phyloP scores from a whole-genome alignment of 176 grass and related monocot genomes.

The Lolium multiflorum region DNA sequence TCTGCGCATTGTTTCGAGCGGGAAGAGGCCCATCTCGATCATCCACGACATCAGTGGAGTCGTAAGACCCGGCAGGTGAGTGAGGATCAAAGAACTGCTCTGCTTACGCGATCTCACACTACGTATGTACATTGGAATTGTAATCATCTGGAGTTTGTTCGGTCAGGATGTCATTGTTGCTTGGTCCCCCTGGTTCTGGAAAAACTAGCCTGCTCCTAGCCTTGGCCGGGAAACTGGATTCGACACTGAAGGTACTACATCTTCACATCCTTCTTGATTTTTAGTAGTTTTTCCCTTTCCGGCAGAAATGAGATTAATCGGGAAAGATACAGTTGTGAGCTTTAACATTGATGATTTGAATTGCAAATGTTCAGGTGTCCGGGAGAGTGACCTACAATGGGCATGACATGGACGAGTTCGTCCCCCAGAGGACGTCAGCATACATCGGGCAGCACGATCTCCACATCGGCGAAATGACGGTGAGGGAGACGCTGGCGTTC shows the following conservation, averaged over 20 bases:
- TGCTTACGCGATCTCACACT: background rate
- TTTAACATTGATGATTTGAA: constrained; percentile 22
- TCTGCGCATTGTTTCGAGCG: constrained; percentile 64
- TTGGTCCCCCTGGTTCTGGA: constrained; percentile 88
- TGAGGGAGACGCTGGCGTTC: constrained; percentile 80
- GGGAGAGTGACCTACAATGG: constrained; percentile 88
- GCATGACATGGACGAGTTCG: constrained; percentile 93
- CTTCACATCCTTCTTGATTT: background rate
- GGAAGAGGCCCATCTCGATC: constrained; percentile 76
- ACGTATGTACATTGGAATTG: too few species aligned
- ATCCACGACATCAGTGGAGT: constrained; percentile 86
- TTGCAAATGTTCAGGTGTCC: constrained; percentile 58
- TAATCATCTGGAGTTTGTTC: background rate
- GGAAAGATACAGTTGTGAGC: background rate
- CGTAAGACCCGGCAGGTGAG: constrained; percentile 82
- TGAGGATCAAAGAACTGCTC: constrained; percentile 24
- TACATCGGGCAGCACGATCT: constrained; percentile 89
- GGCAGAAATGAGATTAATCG: background rate
- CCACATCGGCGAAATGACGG: constrained; percentile 91
- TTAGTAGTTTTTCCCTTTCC: background rate
- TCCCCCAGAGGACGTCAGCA: constrained; percentile 82
- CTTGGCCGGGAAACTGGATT: constrained; percentile 86
- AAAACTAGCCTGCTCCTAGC: constrained; percentile 90
- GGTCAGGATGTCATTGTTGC: constrained; percentile 82
- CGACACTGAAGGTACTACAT: constrained; percentile 61